Conservation (phyloP, 106 monocot genomes). For the Dactylorhiza incarnata region DNA sequence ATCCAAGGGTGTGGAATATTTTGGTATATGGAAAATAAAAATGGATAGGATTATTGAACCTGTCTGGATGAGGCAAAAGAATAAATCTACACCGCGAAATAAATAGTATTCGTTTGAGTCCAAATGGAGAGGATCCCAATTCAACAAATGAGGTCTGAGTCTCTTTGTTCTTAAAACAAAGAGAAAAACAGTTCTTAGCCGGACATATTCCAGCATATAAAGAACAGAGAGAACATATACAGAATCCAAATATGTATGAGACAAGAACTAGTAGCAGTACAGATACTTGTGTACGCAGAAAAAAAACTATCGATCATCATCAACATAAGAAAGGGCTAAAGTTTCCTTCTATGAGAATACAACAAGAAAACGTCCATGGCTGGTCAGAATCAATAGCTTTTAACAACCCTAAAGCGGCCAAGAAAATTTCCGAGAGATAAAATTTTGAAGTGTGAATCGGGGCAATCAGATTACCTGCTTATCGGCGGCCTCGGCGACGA, state of each 20-base stretch:
- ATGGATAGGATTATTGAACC: no score
- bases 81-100: no score
- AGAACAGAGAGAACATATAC: neutral
- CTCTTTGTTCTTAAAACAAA: neutral
- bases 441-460: neutral
- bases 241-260: neutral
- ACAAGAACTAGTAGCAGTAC: neutral
- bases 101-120: no score
- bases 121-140: no score
- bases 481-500: conserved; percentile 92
- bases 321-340: neutral
- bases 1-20: no score
- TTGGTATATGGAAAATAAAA: no score
- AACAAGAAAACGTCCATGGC: neutral
- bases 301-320: neutral
- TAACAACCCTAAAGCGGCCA: neutral
- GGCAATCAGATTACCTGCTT: conserved; percentile 69
- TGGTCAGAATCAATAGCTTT: neutral
- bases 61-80: no score
- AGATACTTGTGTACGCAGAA: neutral
- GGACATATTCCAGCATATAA: neutral
- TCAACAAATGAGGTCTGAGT: neutral
- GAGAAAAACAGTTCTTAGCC: neutral
- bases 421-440: neutral
- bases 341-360: neutral